Percentiles rank a stretch among this genome's conserved stretches.
These are phyloP conservation scores for Huntiella savannae DNA, from an alignment of 2,329 filamentous ascomycete species.

Conservation along the genomic window DNA sequence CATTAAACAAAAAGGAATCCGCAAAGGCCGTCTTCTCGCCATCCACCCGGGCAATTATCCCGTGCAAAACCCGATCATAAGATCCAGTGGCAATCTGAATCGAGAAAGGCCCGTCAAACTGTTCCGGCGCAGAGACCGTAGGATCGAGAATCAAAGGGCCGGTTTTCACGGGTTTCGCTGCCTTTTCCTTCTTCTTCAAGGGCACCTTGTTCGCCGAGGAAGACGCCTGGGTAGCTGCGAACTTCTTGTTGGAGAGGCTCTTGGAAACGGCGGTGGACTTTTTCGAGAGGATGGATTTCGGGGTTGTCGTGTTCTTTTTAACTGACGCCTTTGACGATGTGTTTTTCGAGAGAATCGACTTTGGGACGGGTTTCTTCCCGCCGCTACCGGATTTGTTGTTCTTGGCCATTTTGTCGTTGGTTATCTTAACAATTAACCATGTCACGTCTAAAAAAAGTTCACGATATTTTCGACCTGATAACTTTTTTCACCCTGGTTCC, in stretches of 20 bases:
- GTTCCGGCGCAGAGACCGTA: too few species aligned
- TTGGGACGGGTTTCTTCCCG: constrained; percentile 15
- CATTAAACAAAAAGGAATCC: constrained; percentile 90
- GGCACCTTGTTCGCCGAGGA: not conserved
- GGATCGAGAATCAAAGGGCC: too few species aligned
- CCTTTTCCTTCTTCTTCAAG: constrained; percentile 10
- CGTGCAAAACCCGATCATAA: constrained; percentile 85
- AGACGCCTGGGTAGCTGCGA: not conserved
- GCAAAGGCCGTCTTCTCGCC: constrained; percentile 40
- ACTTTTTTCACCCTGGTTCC: constrained; percentile 4
- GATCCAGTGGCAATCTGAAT: constrained; percentile 84
- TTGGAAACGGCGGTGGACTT: not conserved
- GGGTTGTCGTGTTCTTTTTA: not conserved
- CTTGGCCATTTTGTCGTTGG: constrained; percentile 25
- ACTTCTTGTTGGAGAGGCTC: not conserved
- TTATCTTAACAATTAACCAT: too few species aligned
- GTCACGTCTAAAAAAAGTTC: too few species aligned
- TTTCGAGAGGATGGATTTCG: constrained; percentile 1
- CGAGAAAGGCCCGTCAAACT: constrained; percentile 25
- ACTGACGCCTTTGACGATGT: too few species aligned
- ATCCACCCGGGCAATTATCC: constrained; percentile 57
- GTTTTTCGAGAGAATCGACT: constrained; percentile 15
- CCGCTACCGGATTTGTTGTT: constrained; percentile 20
- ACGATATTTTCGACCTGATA: not conserved
- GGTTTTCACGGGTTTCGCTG: too few species aligned